phyloP scores from a whole-genome alignment of 1,284 basidiomycete species.

The Pseudozyma sp. region DNA sequence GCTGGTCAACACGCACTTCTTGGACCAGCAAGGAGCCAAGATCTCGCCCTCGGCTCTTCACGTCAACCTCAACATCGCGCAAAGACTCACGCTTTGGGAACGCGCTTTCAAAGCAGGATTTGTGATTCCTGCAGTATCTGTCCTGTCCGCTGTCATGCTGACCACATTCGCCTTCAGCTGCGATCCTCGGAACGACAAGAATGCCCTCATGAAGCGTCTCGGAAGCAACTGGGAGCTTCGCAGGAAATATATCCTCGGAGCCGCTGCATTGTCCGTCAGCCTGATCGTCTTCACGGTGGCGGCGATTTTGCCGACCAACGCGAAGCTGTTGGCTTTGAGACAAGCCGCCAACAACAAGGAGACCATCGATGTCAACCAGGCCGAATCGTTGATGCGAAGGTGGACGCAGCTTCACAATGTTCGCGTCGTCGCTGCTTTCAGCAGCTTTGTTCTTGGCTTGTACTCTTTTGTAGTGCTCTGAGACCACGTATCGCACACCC shows the following conservation, averaged over 20 bases:
- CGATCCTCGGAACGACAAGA: conserved; percentile 10
- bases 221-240: conserved; percentile 19
- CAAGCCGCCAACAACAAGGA: conserved; percentile 30
- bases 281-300: conserved; percentile 24
- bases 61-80: conserved; percentile 33
- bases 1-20: conserved; percentile 30
- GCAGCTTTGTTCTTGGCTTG: conserved; percentile 24
- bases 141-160: conserved; percentile 16
- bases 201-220: conserved; percentile 9
- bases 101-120: conserved; percentile 29
- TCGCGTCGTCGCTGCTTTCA: conserved; percentile 22
- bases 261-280: conserved; percentile 23
- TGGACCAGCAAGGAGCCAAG: conserved; percentile 35
- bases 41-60: conserved; percentile 20
- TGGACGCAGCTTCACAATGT: conserved; percentile 46
- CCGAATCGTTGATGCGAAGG: conserved; percentile 15
- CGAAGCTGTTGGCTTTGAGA: conserved; percentile 27
- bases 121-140: conserved; percentile 19
- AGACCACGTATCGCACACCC: too few species aligned
- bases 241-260: conserved; percentile 21
- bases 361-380: conserved; percentile 14
- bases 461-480: conserved; percentile 20
- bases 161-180: conserved; percentile 13
- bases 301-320: conserved; percentile 30
- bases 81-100: conserved; percentile 41